phyloP scores from a whole-genome alignment of 306 rosid species.

The Arachis stenosperma region DNA sequence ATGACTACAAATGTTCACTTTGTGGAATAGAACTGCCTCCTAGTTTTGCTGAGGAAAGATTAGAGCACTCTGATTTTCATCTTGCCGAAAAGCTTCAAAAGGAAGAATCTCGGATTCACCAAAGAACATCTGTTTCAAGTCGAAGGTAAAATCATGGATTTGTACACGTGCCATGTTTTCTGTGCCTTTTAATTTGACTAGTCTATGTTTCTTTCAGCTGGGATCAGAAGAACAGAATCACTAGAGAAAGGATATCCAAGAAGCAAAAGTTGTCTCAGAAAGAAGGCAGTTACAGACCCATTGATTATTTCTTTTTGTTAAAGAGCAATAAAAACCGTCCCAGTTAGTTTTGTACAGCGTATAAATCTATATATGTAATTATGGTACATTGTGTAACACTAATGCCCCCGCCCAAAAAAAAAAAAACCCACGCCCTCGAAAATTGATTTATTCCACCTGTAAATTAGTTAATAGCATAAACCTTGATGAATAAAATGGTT shows the following conservation, averaged over 20 bases:
- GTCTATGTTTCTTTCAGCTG: slow-evolving; percentile 46
- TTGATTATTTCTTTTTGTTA: slow-evolving; percentile 77
- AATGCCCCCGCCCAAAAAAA: no score
- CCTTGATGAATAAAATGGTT: slow-evolving; percentile 26
- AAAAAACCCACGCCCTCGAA: slow-evolving; percentile 9
- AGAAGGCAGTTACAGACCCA: slow-evolving; percentile 64
- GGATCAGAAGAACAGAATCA: slow-evolving; percentile 43
- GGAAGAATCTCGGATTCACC: slow-evolving; percentile 66
- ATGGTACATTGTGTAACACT: slow-evolving; percentile 10
- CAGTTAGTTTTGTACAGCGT: slow-evolving; percentile 33
- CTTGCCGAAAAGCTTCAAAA: slow-evolving; percentile 88
- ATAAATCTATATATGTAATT: slow-evolving; percentile 5
- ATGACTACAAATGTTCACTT: slow-evolving; percentile 81
- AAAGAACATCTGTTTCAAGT: slow-evolving; percentile 35
- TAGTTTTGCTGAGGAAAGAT: slow-evolving; percentile 77
- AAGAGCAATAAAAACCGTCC: slow-evolving; percentile 51
- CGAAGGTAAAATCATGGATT: slow-evolving; percentile 52
- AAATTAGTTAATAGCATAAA: slow-evolving; percentile 24
- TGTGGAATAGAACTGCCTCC: slow-evolving; percentile 86
- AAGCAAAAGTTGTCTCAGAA: slow-evolving; percentile 60
- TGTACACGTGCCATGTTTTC: slow-evolving; percentile 1
- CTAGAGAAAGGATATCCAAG: slow-evolving; percentile 60
- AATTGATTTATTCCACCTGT: slow-evolving; percentile 24
- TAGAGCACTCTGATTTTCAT: slow-evolving; percentile 91
- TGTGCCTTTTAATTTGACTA: slow-evolving; percentile 20